Evolutionary conservation across 805 yeast genomes (phyloP).

Genomic region (Lipomyces yamadae): DNA sequence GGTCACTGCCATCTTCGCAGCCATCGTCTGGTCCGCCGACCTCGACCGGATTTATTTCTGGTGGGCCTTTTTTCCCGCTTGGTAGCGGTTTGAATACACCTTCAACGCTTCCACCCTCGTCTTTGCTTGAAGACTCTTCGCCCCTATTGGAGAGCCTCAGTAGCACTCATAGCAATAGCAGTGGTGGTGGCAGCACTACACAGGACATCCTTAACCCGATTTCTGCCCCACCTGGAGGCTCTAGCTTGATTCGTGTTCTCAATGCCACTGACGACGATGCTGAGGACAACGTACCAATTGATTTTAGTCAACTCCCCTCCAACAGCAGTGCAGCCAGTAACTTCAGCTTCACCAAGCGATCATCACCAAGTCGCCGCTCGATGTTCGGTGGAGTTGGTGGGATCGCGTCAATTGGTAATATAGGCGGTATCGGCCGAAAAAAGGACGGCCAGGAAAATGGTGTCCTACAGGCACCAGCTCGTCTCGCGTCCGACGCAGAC

Average conservation of each 20-base stretch:
- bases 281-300: slow-evolving; percentile 10
- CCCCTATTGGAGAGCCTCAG: slow-evolving; percentile 14
- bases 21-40: not conserved
- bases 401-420: slow-evolving; percentile 22
- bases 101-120: slow-evolving; percentile 4
- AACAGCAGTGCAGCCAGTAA: slow-evolving; percentile 17
- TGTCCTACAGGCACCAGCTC: not conserved
- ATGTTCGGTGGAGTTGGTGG: slow-evolving; percentile 27
- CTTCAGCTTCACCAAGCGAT: slow-evolving; percentile 21
- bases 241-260: slow-evolving; percentile 20
- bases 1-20: not conserved
- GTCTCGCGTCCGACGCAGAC: slow-evolving; percentile 22
- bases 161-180: slow-evolving; percentile 12
- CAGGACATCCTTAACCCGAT: not conserved
- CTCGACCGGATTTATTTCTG: not conserved
- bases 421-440: slow-evolving; percentile 29
- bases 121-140: slow-evolving; percentile 11
- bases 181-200: slow-evolving; percentile 10
- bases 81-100: slow-evolving; percentile 15
- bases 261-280: slow-evolving; percentile 15
- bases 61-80: slow-evolving; percentile 7
- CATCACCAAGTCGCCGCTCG: slow-evolving; percentile 24
- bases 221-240: slow-evolving; percentile 11
- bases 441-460: slow-evolving; percentile 27
- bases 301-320: slow-evolving; percentile 1